These are phyloP conservation scores for Thelonectria olida DNA, from an alignment of 2,329 filamentous ascomycete genomes.

Conservation along the genomic window DNA sequence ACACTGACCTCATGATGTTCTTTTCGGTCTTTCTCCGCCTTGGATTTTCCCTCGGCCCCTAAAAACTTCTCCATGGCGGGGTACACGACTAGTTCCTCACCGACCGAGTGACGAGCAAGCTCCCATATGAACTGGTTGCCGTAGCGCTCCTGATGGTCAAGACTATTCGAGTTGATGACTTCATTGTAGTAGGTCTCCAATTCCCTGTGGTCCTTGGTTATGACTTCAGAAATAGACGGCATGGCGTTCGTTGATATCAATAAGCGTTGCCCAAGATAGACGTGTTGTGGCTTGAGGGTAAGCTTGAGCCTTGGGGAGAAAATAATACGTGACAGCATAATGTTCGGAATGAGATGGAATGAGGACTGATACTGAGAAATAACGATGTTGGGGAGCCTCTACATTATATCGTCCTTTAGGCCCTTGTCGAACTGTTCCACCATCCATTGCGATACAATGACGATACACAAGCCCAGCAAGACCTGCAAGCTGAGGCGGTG, in stretches of 20 bases:
- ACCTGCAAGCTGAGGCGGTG: no score
- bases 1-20: background rate
- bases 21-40: background rate
- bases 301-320: background rate
- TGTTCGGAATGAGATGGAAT: background rate
- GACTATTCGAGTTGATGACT: background rate
- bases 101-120: background rate
- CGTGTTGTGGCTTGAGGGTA: background rate
- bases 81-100: background rate
- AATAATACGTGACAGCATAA: background rate
- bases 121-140: background rate
- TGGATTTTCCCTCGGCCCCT: background rate
- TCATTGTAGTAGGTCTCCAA: background rate
- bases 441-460: no score
- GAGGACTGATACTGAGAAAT: no score
- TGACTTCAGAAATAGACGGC: background rate
- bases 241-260: background rate
- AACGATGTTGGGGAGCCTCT: background rate
- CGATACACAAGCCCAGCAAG: no score
- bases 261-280: background rate
- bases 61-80: background rate
- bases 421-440: background rate
- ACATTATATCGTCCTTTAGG: background rate
- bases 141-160: background rate
- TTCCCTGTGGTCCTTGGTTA: background rate